Evolutionary conservation across 108 stramenopile genomes (phyloP).

Genomic region (Nitzschia putrida): DNA sequence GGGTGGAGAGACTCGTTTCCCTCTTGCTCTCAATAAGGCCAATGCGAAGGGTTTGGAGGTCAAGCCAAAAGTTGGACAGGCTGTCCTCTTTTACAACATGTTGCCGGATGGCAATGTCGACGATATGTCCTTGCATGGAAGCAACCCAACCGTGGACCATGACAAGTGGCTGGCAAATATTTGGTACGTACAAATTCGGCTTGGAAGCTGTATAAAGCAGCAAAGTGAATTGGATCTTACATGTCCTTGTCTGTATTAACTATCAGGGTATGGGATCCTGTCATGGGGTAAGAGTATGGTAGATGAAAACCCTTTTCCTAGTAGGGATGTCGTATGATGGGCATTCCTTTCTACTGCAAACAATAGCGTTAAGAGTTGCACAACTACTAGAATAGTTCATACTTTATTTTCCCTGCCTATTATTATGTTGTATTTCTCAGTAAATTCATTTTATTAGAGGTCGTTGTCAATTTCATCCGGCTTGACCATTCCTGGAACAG

Average conservation of each 20-base stretch:
- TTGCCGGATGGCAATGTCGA: slow-evolving; percentile 93
- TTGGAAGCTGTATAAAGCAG: slow-evolving; percentile 57
- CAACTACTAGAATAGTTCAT: too few relatives aligned
- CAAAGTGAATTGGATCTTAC: too few relatives aligned
- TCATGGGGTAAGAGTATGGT: slow-evolving; percentile 14
- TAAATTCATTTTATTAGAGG: slow-evolving; percentile 44
- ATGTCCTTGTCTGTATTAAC: not conserved
- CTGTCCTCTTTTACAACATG: slow-evolving; percentile 87
- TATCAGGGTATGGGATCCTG: slow-evolving; percentile 22
- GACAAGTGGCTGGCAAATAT: slow-evolving; percentile 83
- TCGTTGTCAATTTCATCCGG: slow-evolving; percentile 95
- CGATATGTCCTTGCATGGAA: slow-evolving; percentile 83
- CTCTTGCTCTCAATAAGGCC: slow-evolving; percentile 69
- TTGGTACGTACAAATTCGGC: slow-evolving; percentile 42
- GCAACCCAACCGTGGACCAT: slow-evolving; percentile 55
- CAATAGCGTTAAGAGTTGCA: too few relatives aligned
- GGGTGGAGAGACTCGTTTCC: slow-evolving; percentile 88
- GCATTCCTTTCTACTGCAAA: too few relatives aligned
- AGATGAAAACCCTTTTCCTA: too few relatives aligned
- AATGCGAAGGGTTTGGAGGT: slow-evolving; percentile 79
- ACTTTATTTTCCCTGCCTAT: too few relatives aligned
- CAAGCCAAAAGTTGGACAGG: slow-evolving; percentile 69
- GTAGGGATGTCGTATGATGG: too few relatives aligned
- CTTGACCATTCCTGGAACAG: slow-evolving; percentile 96
- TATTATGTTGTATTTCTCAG: too few relatives aligned